phyloP scores from a whole-genome alignment of 202 grass and related monocot species.

The Setaria viridis region DNA sequence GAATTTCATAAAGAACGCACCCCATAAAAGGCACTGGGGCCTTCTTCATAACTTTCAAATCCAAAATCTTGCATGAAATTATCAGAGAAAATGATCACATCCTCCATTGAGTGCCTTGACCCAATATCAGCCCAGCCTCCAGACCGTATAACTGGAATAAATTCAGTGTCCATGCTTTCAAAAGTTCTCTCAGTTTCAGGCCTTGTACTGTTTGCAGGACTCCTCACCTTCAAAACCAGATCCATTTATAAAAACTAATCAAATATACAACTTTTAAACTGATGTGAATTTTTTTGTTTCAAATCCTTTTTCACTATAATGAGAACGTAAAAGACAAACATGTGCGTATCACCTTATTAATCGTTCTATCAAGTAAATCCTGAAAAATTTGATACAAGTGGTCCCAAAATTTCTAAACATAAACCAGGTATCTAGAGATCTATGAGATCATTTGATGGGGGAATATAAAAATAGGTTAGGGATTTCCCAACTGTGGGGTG shows the following conservation, averaged over 20 bases:
- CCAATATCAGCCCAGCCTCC: slow-evolving; percentile 88
- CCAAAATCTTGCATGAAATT: slow-evolving; percentile 78
- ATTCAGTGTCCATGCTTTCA: slow-evolving; percentile 58
- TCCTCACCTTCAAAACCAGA: slow-evolving; percentile 66
- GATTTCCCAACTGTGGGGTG: not conserved
- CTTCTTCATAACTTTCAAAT: slow-evolving; percentile 60
- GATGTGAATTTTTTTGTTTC: not conserved
- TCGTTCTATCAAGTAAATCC: slow-evolving; percentile 23
- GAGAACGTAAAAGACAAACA: not conserved
- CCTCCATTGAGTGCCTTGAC: slow-evolving; percentile 76
- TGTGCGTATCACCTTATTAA: slow-evolving; percentile 4
- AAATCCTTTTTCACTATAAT: not conserved
- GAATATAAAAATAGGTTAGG: not conserved
- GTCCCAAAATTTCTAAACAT: not conserved
- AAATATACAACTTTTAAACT: slow-evolving; percentile 12
- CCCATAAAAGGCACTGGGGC: slow-evolving; percentile 86
- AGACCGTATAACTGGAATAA: slow-evolving; percentile 76
- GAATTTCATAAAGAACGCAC: slow-evolving; percentile 49
- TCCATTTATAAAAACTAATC: slow-evolving; percentile 21
- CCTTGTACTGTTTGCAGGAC: slow-evolving; percentile 42
- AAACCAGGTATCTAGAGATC: not conserved
- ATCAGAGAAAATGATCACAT: slow-evolving; percentile 77
- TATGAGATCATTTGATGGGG: slow-evolving; percentile 21
- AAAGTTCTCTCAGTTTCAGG: slow-evolving; percentile 53
- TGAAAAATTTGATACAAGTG: not conserved